Conservation (phyloP, 1,139 yeast species). For the Yamadazyma taylorii region DNA sequence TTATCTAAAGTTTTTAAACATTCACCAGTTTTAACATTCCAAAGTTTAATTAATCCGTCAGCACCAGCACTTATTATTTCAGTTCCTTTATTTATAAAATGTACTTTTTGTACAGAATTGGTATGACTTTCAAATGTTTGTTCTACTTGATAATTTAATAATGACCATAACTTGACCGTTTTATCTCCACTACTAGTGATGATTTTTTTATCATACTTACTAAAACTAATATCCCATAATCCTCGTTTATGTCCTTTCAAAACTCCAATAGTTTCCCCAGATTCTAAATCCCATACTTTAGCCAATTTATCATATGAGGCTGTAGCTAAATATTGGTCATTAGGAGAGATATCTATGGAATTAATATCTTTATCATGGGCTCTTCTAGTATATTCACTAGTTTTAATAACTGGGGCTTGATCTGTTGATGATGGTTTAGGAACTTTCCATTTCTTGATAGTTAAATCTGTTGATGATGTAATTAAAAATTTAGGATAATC, state of each 20-base stretch:
- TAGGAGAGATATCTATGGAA: constrained; percentile 83
- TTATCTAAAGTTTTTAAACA: constrained; percentile 80
- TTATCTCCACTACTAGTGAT: constrained; percentile 90
- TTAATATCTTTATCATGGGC: constrained; percentile 98
- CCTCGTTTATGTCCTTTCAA: constrained; percentile 92
- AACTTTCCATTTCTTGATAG: constrained; percentile 85
- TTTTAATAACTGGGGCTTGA: constrained; percentile 38
- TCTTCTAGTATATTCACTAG: constrained; percentile 82
- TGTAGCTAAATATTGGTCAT: constrained; percentile 84
- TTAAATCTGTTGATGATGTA: constrained; percentile 87
- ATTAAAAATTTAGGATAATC: constrained; percentile 69
- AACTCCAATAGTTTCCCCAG: constrained; percentile 84
- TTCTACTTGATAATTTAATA: constrained; percentile 69
- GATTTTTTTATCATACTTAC: constrained; percentile 70
- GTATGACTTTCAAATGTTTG: constrained; percentile 94
- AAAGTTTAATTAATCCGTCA: constrained; percentile 87
- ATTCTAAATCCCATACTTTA: constrained; percentile 79
- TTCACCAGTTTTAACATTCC: constrained; percentile 83
- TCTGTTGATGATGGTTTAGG: constrained; percentile 37
- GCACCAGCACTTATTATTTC: constrained; percentile 88
- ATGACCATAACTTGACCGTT: constrained; percentile 85
- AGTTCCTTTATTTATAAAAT: constrained; percentile 63
- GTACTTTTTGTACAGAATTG: constrained; percentile 83
- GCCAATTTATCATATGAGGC: constrained; percentile 95
- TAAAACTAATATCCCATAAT: constrained; percentile 86